These are phyloP conservation scores for Clarireedia homoeocarpa DNA, from an alignment of 2,329 filamentous ascomycete species.

Conservation along the genomic window DNA sequence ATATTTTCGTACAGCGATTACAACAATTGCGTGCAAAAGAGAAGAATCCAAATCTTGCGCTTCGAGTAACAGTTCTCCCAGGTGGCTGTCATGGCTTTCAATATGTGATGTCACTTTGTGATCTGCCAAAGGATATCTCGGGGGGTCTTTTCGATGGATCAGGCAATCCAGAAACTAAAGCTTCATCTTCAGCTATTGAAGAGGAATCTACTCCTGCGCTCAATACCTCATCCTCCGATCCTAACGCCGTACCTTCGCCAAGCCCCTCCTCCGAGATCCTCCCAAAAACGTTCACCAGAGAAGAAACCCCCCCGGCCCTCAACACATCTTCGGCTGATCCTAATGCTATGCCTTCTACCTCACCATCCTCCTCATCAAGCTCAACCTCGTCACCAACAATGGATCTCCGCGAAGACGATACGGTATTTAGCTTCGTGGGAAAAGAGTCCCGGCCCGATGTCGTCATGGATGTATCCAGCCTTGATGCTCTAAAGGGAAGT, in stretches of 20 bases:
- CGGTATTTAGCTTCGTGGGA: slow-evolving; percentile 65
- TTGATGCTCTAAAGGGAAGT: slow-evolving; percentile 85
- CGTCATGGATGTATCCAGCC: slow-evolving; percentile 77
- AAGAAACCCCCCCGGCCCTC: slow-evolving; percentile 2
- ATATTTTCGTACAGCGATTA: slow-evolving; percentile 18
- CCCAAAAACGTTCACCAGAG: too few species aligned
- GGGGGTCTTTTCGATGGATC: neutral
- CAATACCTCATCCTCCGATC: slow-evolving; percentile 15
- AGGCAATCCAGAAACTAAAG: neutral
- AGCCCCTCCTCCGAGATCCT: neutral
- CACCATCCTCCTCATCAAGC: neutral
- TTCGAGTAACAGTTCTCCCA: slow-evolving; percentile 88
- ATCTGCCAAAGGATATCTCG: slow-evolving; percentile 37
- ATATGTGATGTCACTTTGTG: slow-evolving; percentile 84
- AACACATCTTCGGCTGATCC: slow-evolving; percentile 16
- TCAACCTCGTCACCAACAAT: slow-evolving; percentile 18
- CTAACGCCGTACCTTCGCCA: slow-evolving; percentile 8
- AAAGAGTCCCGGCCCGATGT: slow-evolving; percentile 61
- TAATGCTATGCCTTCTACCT: slow-evolving; percentile 11
- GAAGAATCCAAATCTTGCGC: slow-evolving; percentile 67
- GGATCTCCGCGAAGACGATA: slow-evolving; percentile 66
- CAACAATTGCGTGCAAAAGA: slow-evolving; percentile 51
- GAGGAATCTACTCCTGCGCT: slow-evolving; percentile 14
- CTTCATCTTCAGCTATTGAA: slow-evolving; percentile 18
- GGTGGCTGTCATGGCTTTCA: slow-evolving; percentile 98